Evolutionary conservation across 352 stramenopile genomes (phyloP), one percentile per base, ranked within the genome.

Genomic region (Phytophthora ohioensis): DNA sequence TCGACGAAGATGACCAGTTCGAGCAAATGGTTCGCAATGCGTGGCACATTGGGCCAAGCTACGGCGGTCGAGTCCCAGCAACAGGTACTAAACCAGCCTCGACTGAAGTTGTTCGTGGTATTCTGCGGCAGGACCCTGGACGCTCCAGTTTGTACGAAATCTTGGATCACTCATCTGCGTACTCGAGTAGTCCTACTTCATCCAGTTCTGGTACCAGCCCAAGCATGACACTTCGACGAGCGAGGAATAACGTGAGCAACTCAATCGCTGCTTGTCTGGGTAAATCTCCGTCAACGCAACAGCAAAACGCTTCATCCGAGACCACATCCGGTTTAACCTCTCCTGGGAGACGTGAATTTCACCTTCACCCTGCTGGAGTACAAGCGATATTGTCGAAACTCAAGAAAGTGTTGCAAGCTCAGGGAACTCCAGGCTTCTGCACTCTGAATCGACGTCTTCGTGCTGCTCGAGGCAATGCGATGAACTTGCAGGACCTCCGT

Each of bases 1-100:
- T 98, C 59, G 91, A 98, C 52, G 85, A 96, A 74, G 93, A 98
- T 67, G 90, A 98, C 39, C 97, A 98, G 64, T 98, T 98, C 64
- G 91, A 97, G 76, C 74, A 95, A 47, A 96, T 98, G 87, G 92
- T 98, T 71, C 88, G 90, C 59, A 97, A 97, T 61, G 84, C 84
- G 4, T 91, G 84, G 84, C 81, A 91, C 54, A 76, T 95, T 36
- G 81, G 73, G 3, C 77, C 83, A 27, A 90, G 84, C 13, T 21
- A 75, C 10, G 81, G 83, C 15, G 53, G 48, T 0, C 63, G 53
- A 11, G 38, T 54, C 30, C 21, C 49, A 6, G 36, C 27, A 17
- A 11, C 38, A 27, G 39, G 42, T 9, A 30, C 6, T 9, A 65
- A 17, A 62, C 13, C 49, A 38, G 38, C 31, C 43, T n/a, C 59